Conservation (phyloP, 2,329 filamentous ascomycete genomes). For the Ambrosiella beaveri region DNA sequence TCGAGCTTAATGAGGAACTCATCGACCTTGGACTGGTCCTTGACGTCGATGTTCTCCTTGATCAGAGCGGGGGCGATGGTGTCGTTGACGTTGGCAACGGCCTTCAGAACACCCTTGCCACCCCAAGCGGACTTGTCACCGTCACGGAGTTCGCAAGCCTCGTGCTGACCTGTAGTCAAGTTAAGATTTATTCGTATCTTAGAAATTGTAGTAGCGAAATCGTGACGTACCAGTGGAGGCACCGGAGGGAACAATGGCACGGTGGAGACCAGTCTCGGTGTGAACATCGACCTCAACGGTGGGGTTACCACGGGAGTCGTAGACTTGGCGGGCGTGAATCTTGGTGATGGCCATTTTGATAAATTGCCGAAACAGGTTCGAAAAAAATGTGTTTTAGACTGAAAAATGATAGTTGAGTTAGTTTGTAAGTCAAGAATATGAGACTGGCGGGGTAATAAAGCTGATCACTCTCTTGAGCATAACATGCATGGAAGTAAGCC, state of each 20-base stretch:
- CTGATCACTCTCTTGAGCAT: no score
- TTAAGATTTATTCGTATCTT: constrained; percentile 12
- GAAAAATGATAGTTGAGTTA: constrained; percentile 13
- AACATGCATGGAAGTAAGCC: no score
- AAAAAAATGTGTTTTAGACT: constrained; percentile 6
- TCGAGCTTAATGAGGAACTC: constrained; percentile 74
- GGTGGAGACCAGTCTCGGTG: constrained; percentile 83
- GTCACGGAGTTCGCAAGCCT: constrained; percentile 81
- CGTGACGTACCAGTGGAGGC: constrained; percentile 62
- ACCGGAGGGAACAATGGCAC: constrained; percentile 83
- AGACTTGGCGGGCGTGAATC: constrained; percentile 86
- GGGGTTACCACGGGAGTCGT: constrained; percentile 96
- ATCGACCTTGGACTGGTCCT: constrained; percentile 72
- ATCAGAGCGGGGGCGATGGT: constrained; percentile 66
- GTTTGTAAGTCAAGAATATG: not conserved
- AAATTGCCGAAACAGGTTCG: constrained; percentile 11
- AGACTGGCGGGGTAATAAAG: not conserved
- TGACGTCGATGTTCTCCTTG: constrained; percentile 67
- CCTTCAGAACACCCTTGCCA: constrained; percentile 77
- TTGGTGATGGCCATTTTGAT: constrained; percentile 75
- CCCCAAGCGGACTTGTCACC: constrained; percentile 74
- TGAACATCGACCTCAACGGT: constrained; percentile 92
- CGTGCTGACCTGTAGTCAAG: constrained; percentile 51
- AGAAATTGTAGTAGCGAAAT: not conserved
- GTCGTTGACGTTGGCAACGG: constrained; percentile 71